Evolutionary conservation across 2,329 filamentous ascomycete species (phyloP).

Genomic region (Monosporascus sp.): DNA sequence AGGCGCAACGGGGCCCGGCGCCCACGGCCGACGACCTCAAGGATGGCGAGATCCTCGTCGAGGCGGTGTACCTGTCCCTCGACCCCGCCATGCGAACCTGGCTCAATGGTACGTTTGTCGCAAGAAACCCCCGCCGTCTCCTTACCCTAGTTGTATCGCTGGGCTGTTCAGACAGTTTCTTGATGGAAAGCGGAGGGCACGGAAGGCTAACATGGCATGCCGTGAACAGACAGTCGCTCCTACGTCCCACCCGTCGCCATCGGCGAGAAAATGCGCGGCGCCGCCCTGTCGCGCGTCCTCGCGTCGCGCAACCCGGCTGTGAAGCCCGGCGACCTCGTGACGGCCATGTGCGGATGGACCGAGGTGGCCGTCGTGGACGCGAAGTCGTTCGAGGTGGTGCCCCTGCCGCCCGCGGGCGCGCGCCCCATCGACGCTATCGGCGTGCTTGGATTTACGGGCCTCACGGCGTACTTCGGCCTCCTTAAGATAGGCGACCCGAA

Average conservation of each 20-base stretch:
- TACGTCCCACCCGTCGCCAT: conserved; percentile 66
- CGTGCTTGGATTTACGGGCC: conserved; percentile 59
- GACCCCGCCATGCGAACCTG: conserved; percentile 75
- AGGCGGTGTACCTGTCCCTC: conserved; percentile 59
- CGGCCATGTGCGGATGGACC: conserved; percentile 55
- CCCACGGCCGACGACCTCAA: conserved; percentile 50
- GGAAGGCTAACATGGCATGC: not conserved
- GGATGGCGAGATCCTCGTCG: conserved; percentile 59
- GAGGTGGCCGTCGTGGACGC: conserved; percentile 57
- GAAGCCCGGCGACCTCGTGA: conserved; percentile 53
- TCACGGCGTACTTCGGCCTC: conserved; percentile 75
- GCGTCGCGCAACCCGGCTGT: conserved; percentile 52
- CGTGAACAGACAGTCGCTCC: conserved; percentile 38
- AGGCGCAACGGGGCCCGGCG: conserved; percentile 43
- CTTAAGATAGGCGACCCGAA: conserved; percentile 62
- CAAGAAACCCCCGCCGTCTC: not conserved
- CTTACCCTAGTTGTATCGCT: not conserved
- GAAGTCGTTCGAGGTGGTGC: conserved; percentile 39
- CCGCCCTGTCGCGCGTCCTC: conserved; percentile 54
- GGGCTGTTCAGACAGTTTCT: not conserved
- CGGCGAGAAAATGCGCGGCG: conserved; percentile 64
- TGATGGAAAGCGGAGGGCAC: not conserved
- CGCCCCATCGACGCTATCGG: conserved; percentile 56
- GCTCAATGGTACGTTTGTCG: conserved; percentile 47
- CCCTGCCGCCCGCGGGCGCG: conserved; percentile 37